Percentiles rank a stretch among this genome's conserved stretches.
Conservation (phyloP, 768 basidiomycete genomes). For the Russula lepida region DNA sequence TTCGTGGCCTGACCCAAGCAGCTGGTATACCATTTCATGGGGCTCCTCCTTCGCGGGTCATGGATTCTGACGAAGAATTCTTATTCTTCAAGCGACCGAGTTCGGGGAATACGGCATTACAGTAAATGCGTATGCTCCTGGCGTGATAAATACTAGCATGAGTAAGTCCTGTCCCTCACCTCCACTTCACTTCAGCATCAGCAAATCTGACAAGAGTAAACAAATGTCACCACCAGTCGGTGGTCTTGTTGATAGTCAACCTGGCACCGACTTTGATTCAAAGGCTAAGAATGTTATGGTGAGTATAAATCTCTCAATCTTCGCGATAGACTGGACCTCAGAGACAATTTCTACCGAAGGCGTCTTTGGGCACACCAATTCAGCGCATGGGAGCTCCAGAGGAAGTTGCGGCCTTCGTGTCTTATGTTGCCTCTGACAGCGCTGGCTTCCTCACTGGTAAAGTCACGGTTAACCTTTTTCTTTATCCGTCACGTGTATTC, state of each 20-base stretch:
- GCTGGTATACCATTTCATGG: conserved; percentile 14
- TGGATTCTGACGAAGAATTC: too few relatives aligned
- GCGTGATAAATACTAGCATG: conserved; percentile 19
- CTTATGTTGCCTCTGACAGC: conserved; percentile 18
- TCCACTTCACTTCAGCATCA: neutral
- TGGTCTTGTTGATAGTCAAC: neutral
- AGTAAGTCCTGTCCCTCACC: conserved; percentile 13
- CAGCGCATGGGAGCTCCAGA: conserved; percentile 7
- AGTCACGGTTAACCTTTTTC: neutral
- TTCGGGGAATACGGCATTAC: conserved; percentile 20
- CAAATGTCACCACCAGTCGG: neutral
- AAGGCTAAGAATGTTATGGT: neutral
- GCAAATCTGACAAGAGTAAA: neutral
- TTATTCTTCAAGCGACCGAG: conserved; percentile 15
- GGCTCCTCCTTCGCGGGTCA: too few relatives aligned
- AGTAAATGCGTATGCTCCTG: conserved; percentile 24
- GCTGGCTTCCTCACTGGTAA: conserved; percentile 21
- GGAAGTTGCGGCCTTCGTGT: conserved; percentile 21
- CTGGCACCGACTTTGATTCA: neutral
- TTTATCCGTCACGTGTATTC: neutral
- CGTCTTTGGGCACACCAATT: neutral
- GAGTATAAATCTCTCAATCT: neutral
- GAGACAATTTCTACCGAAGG: neutral
- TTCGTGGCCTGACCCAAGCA: conserved; percentile 23
- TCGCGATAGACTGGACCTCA: neutral